Evolutionary conservation across 345 rosid genomes (phyloP).

Genomic region (Eucalyptus marginata): DNA sequence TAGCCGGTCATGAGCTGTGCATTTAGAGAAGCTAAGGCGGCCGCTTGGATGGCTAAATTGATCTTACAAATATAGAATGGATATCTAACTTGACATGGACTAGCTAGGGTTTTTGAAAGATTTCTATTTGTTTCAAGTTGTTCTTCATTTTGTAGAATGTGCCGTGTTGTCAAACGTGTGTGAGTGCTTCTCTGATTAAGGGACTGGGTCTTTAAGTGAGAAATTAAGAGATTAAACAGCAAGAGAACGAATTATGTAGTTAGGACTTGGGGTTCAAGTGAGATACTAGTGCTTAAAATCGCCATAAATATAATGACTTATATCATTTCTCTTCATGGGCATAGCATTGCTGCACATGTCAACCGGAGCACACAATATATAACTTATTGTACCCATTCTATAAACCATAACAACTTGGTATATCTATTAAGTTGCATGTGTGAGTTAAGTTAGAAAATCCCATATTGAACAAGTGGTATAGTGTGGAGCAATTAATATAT

Average conservation of each 20-base stretch:
- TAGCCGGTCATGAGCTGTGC: neutral
- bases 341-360: neutral
- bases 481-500: no score
- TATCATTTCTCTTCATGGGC: neutral
- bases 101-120: neutral
- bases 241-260: neutral
- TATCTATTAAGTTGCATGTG: neutral
- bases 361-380: neutral
- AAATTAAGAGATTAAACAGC: neutral
- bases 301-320: neutral
- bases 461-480: neutral
- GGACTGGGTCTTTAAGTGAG: neutral
- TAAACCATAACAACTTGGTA: neutral
- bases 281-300: neutral
- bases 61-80: neutral
- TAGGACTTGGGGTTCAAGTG: neutral
- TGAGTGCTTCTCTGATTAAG: neutral
- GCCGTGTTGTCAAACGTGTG: neutral
- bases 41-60: neutral
- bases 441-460: neutral
- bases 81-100: neutral
- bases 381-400: neutral
- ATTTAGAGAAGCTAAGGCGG: neutral
- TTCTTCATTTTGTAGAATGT: neutral
- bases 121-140: neutral